A percentile compares a stretch with the other conserved stretches of the same genome.
phyloP scores from a whole-genome alignment of 257 asterid genomes.

The Solanum rostratum region DNA sequence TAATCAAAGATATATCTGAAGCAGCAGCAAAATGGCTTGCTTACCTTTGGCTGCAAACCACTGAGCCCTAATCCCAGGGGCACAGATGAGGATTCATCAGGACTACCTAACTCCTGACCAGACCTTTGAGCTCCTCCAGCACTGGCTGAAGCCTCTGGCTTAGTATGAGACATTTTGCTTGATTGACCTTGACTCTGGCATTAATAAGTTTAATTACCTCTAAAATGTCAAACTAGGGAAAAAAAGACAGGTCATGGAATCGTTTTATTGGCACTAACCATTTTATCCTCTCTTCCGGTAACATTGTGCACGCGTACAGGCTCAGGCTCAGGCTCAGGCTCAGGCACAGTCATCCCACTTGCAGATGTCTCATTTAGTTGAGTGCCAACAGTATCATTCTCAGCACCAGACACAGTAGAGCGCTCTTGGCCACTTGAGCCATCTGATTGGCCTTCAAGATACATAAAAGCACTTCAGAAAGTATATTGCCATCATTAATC shows the following conservation, averaged over 20 bases:
- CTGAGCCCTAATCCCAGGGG: conserved; percentile 87
- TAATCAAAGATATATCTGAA: neutral
- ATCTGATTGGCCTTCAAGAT: conserved; percentile 29
- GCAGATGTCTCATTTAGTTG: conserved; percentile 10
- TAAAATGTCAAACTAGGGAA: neutral
- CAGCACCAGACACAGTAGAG: conserved; percentile 14
- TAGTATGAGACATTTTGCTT: conserved; percentile 1
- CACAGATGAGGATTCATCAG: conserved; percentile 30
- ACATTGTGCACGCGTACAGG: neutral
- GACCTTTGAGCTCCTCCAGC: conserved; percentile 27
- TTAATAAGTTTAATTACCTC: conserved; percentile 1
- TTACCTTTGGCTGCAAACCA: conserved; percentile 74
- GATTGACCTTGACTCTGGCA: conserved; percentile 20
- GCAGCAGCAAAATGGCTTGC: neutral
- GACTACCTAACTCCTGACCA: conserved; percentile 14
- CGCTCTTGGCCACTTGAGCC: conserved; percentile 25
- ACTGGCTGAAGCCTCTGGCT: neutral
- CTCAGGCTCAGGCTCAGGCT: neutral
- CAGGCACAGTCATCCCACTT: neutral
- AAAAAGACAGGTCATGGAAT: neutral
- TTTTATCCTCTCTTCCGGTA: neutral
- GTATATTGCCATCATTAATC: neutral
- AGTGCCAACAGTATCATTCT: conserved; percentile 12
- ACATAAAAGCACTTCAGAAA: neutral
- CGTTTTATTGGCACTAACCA: neutral